Evolutionary conservation across 2,329 filamentous ascomycete genomes (phyloP).

Genomic region (Ascosphaera acerosa): DNA sequence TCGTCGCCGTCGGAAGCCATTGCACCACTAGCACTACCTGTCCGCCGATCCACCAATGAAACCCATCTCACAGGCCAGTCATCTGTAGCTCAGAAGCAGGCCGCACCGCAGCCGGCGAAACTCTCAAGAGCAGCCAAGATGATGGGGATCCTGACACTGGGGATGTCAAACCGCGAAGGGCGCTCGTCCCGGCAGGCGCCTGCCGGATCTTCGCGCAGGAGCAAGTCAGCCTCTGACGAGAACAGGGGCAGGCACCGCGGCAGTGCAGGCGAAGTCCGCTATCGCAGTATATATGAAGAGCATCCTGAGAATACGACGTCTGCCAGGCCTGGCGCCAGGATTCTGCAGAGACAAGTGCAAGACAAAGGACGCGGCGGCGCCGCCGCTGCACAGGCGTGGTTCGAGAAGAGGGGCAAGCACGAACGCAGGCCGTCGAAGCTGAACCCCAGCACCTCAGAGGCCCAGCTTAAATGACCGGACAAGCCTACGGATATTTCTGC

Average conservation of each 20-base stretch:
- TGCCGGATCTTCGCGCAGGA: background rate
- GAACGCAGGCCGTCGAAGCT: slow-evolving; percentile 1
- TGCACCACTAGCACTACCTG: background rate
- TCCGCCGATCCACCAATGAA: background rate
- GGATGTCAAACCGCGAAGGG: background rate
- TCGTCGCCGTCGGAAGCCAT: background rate
- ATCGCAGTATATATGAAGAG: too few species aligned
- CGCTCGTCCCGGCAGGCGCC: background rate
- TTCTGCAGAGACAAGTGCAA: background rate
- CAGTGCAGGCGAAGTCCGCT: too few species aligned
- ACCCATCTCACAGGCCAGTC: background rate
- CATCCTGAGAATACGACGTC: too few species aligned
- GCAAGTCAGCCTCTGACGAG: background rate
- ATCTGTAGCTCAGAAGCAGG: too few species aligned
- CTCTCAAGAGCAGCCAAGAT: background rate
- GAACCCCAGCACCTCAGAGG: background rate
- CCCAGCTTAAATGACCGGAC: background rate
- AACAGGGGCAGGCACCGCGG: background rate
- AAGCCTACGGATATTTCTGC: too few species aligned
- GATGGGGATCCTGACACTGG: background rate
- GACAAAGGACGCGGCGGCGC: background rate
- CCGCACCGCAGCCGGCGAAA: too few species aligned
- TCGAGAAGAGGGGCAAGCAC: background rate
- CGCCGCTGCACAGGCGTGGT: background rate
- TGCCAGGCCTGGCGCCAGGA: too few species aligned